Evolutionary conservation across 768 basidiomycete genomes (phyloP).

Genomic region (Nevesoporus exiguus): DNA sequence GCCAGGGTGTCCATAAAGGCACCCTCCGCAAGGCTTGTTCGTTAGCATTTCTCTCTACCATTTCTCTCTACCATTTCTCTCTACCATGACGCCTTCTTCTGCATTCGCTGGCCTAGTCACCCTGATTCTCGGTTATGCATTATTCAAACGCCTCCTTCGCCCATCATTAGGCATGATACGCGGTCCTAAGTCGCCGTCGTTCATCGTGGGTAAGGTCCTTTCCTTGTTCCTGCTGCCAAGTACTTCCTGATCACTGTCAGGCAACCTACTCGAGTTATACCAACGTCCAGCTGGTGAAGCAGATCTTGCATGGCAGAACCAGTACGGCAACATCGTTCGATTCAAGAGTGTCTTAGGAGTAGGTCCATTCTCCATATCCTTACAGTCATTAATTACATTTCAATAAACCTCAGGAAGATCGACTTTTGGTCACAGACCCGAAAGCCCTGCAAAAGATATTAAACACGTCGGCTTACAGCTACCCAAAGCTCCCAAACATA

Average conservation of each 20-base stretch:
- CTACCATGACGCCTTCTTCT: not conserved
- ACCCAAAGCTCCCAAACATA: not conserved
- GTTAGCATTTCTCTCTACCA: not conserved
- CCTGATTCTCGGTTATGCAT: not conserved
- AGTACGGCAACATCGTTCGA: slow-evolving; percentile 26
- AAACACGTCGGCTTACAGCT: not conserved
- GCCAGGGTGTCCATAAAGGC: not conserved
- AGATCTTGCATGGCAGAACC: slow-evolving; percentile 29
- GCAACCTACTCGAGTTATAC: slow-evolving; percentile 25
- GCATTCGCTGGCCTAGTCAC: not conserved
- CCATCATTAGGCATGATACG: slow-evolving; percentile 12
- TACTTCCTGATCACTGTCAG: slow-evolving; percentile 11
- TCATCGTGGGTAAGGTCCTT: slow-evolving; percentile 10
- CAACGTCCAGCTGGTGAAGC: slow-evolving; percentile 25
- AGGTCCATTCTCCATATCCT: not conserved
- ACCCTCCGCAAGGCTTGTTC: not conserved
- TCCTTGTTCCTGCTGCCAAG: slow-evolving; percentile 4
- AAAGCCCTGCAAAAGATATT: not conserved
- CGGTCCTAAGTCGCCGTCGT: slow-evolving; percentile 15
- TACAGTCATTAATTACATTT: not conserved
- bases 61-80: not conserved
- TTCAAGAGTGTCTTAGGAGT: slow-evolving; percentile 25
- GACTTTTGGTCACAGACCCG: not conserved
- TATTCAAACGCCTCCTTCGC: not conserved
- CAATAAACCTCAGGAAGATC: not conserved